These are phyloP conservation scores for Leishmania tropica DNA, from an alignment of 208 protist genomes.

Conservation along the genomic window DNA sequence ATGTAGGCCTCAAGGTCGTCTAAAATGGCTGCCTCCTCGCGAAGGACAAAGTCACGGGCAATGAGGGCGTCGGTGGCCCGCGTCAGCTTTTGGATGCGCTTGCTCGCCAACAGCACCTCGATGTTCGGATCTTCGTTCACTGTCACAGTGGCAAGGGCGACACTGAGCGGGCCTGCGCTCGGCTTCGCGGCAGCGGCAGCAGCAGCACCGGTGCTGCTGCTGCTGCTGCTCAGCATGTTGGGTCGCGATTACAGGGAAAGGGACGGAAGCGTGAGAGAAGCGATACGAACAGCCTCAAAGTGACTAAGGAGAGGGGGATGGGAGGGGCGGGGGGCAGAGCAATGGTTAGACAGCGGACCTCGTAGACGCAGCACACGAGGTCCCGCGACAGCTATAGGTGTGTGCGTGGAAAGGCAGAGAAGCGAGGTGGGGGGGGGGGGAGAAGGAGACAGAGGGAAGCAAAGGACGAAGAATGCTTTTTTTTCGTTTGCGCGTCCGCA, in stretches of 20 bases:
- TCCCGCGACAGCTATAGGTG: not conserved
- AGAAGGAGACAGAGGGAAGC: not conserved
- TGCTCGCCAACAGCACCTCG: conserved; percentile 29
- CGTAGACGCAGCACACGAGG: not conserved
- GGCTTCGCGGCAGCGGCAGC: not conserved
- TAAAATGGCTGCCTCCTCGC: conserved; percentile 52
- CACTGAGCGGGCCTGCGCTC: not conserved
- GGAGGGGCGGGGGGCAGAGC: not conserved
- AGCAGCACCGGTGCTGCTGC: not conserved
- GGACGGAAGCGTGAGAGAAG: not conserved
- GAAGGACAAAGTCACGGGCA: conserved; percentile 46
- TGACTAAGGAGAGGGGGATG: not conserved
- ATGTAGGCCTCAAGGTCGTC: conserved; percentile 40
- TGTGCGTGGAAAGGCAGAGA: not conserved
- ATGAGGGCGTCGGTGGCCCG: conserved; percentile 59
- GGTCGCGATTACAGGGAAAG: not conserved
- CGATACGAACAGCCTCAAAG: not conserved
- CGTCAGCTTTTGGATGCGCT: conserved; percentile 52
- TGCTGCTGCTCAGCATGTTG: not conserved
- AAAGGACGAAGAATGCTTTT: not conserved
- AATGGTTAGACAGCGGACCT: not conserved
- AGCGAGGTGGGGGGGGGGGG: too few relatives aligned
- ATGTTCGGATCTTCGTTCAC: conserved; percentile 33
- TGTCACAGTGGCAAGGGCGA: not conserved
- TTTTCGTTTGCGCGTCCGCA: not conserved